phyloP scores from a whole-genome alignment of 2,329 filamentous ascomycete species.

The Claviceps africana region DNA sequence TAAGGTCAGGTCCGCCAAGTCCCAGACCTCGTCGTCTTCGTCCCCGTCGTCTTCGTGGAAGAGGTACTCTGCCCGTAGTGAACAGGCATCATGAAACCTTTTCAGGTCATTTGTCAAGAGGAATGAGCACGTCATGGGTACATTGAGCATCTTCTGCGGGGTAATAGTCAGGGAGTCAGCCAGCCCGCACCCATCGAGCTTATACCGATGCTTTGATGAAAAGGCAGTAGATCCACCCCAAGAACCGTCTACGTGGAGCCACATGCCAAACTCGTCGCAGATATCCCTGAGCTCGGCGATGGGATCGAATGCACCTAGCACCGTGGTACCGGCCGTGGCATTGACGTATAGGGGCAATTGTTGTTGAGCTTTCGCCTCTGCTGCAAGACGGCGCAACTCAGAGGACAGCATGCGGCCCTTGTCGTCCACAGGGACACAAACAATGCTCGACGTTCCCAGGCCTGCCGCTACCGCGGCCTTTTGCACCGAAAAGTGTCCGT shows the following conservation, averaged over 20 bases:
- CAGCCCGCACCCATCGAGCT: slow-evolving; percentile 54
- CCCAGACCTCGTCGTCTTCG: slow-evolving; percentile 52
- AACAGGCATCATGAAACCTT: slow-evolving; percentile 70
- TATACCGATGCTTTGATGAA: slow-evolving; percentile 44
- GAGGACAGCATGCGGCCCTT: too few relatives aligned
- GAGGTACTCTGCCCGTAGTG: slow-evolving; percentile 70
- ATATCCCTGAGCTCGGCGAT: slow-evolving; percentile 55
- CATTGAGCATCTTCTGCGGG: slow-evolving; percentile 93
- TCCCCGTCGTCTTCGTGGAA: slow-evolving; percentile 48
- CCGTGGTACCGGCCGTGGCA: too few relatives aligned
- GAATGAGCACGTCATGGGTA: slow-evolving; percentile 81
- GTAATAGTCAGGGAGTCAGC: slow-evolving; percentile 78
- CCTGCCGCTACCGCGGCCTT: too few relatives aligned
- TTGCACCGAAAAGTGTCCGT: too few relatives aligned
- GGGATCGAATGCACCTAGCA: slow-evolving; percentile 63
- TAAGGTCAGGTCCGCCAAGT: slow-evolving; percentile 79
- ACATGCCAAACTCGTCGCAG: slow-evolving; percentile 58
- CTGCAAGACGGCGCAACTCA: too few relatives aligned
- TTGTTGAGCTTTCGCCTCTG: too few relatives aligned
- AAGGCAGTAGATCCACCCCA: slow-evolving; percentile 85
- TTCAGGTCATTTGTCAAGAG: slow-evolving; percentile 63
- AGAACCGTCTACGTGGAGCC: slow-evolving; percentile 82
- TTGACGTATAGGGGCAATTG: too few relatives aligned
- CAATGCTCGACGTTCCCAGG: too few relatives aligned
- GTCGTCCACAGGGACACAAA: too few relatives aligned